phyloP scores from a whole-genome alignment of 805 yeast genomes.

The Candida taoyuanica region DNA sequence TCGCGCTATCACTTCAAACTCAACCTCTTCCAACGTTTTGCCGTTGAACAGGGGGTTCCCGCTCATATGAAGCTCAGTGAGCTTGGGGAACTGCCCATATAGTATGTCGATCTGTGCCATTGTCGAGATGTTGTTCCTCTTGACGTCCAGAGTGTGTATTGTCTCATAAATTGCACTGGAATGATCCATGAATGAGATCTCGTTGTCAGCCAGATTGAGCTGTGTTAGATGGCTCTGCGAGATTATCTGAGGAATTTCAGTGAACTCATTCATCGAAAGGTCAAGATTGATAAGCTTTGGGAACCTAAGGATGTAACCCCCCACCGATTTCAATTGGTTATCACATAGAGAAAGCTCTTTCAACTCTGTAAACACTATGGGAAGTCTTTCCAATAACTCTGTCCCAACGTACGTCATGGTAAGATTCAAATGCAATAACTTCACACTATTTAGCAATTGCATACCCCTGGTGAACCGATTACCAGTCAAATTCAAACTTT shows the following conservation, averaged over 20 bases:
- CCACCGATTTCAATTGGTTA: conserved; percentile 20
- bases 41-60: conserved; percentile 45
- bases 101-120: conserved; percentile 51
- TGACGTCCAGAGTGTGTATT: conserved; percentile 41
- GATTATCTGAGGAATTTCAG: conserved; percentile 9
- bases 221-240: conserved; percentile 3
- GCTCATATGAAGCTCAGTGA: conserved; percentile 44
- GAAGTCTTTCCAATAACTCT: conserved; percentile 11
- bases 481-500: conserved; percentile 48
- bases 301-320: not conserved
- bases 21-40: conserved; percentile 20
- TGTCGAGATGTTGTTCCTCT: conserved; percentile 40
- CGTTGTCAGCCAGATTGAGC: conserved; percentile 14
- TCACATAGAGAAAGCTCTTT: conserved; percentile 26
- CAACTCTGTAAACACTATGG: conserved; percentile 34
- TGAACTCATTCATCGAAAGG: conserved; percentile 16
- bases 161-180: conserved; percentile 15
- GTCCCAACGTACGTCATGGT: conserved; percentile 17
- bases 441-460: not conserved
- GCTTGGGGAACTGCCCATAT: conserved; percentile 33
- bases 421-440: conserved; percentile 22
- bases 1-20: conserved; percentile 43
- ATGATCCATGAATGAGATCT: conserved; percentile 25
- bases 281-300: conserved; percentile 6
- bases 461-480: conserved; percentile 34